A percentile compares a stretch with the other conserved stretches of the same genome.
Conservation (phyloP, 2,329 filamentous ascomycete genomes). For the Nemania diffusa region DNA sequence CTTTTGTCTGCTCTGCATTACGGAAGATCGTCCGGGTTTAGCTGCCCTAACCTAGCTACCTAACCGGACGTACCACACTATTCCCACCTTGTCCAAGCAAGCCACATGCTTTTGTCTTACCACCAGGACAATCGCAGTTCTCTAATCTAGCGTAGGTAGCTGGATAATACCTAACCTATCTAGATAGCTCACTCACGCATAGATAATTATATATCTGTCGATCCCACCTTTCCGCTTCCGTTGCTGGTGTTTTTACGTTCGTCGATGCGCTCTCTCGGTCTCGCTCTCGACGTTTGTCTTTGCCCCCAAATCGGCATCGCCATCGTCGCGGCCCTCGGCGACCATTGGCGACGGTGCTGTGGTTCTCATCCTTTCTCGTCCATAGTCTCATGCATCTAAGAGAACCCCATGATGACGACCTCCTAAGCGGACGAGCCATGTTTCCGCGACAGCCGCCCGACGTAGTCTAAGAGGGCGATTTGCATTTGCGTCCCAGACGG, state of each 20-base stretch:
- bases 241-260: neutral
- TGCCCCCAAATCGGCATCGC: conserved; percentile 10
- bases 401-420: conserved; percentile 15
- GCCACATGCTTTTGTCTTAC: neutral
- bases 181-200: neutral
- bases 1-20: conserved; percentile 4
- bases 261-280: neutral
- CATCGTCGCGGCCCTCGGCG: neutral
- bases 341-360: conserved; percentile 5
- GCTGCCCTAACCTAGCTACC: conserved; percentile 1
- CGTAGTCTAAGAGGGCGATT: conserved; percentile 20
- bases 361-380: conserved; percentile 29
- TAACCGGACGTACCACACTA: too few species aligned
- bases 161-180: neutral
- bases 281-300: neutral
- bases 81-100: neutral
- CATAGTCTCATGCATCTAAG: conserved; percentile 25
- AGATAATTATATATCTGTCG: neutral
- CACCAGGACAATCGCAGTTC: neutral
- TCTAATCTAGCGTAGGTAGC: too few species aligned
- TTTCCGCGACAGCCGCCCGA: conserved; percentile 35
- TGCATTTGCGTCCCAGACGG: conserved; percentile 33
- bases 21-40: conserved; percentile 2
- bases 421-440: conserved; percentile 21
- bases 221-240: neutral